Conservation (phyloP, 352 stramenopile species). For the Pythium oligandrum region DNA sequence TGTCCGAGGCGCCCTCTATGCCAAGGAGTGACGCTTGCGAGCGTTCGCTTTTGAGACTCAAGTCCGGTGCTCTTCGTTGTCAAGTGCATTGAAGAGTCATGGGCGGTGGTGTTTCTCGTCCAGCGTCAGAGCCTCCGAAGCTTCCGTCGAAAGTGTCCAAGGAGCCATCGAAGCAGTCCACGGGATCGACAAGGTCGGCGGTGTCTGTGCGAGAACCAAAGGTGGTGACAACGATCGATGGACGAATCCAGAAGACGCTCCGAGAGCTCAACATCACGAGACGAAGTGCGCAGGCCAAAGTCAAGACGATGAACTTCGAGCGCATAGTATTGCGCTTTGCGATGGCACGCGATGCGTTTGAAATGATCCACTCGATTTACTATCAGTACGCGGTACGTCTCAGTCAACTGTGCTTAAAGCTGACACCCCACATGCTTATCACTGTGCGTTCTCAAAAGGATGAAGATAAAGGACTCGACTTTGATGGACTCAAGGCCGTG, state of each 20-base stretch:
- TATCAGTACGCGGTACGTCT: constrained; percentile 45
- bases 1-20: too few relatives aligned
- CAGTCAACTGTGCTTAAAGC: too few relatives aligned
- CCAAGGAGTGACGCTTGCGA: too few relatives aligned
- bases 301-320: constrained; percentile 63
- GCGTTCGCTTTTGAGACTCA: too few relatives aligned
- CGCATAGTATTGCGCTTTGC: constrained; percentile 73
- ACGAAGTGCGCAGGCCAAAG: constrained; percentile 35
- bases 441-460: constrained; percentile 9
- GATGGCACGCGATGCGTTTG: constrained; percentile 56
- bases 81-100: too few relatives aligned
- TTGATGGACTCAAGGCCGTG: constrained; percentile 58
- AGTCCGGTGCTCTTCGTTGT: too few relatives aligned
- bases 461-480: constrained; percentile 49
- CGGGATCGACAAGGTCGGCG: too few relatives aligned
- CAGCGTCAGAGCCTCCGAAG: too few relatives aligned
- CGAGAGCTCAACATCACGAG: constrained; percentile 54
- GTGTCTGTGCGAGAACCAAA: constrained; percentile 12
- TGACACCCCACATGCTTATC: too few relatives aligned
- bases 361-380: constrained; percentile 64
- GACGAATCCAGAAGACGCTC: constrained; percentile 61
- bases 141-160: too few relatives aligned
- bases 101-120: too few relatives aligned
- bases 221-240: constrained; percentile 48
- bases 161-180: too few relatives aligned